Evolutionary conservation across 441 rosid genomes (phyloP).

Genomic region (Arabidopsis hybrid): DNA sequence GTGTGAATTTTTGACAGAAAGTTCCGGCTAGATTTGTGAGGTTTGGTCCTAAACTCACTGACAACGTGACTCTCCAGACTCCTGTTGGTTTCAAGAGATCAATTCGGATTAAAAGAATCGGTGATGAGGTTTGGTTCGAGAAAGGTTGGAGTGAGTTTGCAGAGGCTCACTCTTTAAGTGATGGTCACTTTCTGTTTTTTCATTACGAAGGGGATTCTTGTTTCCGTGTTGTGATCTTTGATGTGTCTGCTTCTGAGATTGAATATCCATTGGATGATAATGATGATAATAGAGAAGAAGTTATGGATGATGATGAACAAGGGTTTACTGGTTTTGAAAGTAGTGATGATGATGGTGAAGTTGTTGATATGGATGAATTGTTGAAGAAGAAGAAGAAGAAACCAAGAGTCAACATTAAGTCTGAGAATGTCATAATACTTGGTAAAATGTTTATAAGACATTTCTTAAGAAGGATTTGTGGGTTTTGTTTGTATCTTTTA

Average conservation of each 20-base stretch:
- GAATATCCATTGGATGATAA: constrained; percentile 25
- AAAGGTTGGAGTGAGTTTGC: constrained; percentile 59
- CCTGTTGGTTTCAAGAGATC: constrained; percentile 39
- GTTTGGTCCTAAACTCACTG: constrained; percentile 36
- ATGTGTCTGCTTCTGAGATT: constrained; percentile 35
- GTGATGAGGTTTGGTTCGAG: constrained; percentile 53
- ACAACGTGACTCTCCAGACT: constrained; percentile 30
- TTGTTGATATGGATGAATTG: constrained; percentile 23
- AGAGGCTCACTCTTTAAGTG: constrained; percentile 45
- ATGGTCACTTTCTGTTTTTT: constrained; percentile 50
- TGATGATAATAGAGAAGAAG: constrained; percentile 2
- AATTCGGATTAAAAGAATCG: constrained; percentile 30
- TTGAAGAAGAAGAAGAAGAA: constrained; percentile 10
- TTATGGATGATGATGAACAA: constrained; percentile 14
- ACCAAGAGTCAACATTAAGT: constrained; percentile 5
- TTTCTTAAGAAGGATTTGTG: neutral
- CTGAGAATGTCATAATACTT: neutral
- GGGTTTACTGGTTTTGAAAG: neutral
- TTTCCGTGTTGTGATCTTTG: constrained; percentile 46
- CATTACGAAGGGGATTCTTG: constrained; percentile 43
- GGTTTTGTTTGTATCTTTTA: neutral
- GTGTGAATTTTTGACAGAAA: constrained; percentile 31
- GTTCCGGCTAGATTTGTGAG: constrained; percentile 39
- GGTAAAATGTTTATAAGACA: neutral
- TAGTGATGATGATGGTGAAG: constrained; percentile 21